phyloP scores from a whole-genome alignment of 2,329 filamentous ascomycete species.

The Fusarium duplospermum region DNA sequence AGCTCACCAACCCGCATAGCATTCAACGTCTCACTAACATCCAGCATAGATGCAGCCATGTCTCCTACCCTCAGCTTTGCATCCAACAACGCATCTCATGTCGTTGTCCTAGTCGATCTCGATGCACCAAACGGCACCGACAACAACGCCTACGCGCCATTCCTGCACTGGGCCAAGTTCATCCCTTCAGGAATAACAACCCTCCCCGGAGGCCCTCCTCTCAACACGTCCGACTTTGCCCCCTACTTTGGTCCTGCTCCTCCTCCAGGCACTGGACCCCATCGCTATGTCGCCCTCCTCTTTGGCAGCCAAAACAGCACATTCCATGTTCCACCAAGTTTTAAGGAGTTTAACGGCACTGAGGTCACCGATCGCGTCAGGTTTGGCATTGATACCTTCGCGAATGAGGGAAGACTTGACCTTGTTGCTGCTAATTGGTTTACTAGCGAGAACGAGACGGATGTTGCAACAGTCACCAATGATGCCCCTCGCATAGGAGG shows the following conservation, averaged over 20 bases:
- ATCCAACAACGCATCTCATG: slow-evolving; percentile 2
- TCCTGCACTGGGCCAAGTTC: slow-evolving; percentile 5
- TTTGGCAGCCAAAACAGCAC: neutral
- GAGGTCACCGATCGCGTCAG: neutral
- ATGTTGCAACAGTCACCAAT: neutral
- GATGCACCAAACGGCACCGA: slow-evolving; percentile 9
- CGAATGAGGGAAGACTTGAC: neutral
- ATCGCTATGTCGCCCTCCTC: slow-evolving; percentile 11
- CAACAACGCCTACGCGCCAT: neutral
- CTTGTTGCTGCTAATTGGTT: slow-evolving; percentile 4
- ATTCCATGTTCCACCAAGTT: neutral
- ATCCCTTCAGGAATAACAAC: neutral
- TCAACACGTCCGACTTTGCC: slow-evolving; percentile 42
- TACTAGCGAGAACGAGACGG: neutral
- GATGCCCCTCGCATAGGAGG: neutral
- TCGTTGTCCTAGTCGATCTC: slow-evolving; percentile 10
- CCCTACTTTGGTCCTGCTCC: slow-evolving; percentile 11
- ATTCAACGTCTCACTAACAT: neutral
- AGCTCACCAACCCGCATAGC: neutral
- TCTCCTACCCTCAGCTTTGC: neutral
- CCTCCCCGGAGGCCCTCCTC: neutral
- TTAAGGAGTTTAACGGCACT: neutral
- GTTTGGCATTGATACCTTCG: neutral
- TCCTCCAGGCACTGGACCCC: slow-evolving; percentile 5
- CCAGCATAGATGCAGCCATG: neutral